Evolutionary conservation across 1,139 yeast species (phyloP).

Genomic region (Magnusiomyces magnusii): DNA sequence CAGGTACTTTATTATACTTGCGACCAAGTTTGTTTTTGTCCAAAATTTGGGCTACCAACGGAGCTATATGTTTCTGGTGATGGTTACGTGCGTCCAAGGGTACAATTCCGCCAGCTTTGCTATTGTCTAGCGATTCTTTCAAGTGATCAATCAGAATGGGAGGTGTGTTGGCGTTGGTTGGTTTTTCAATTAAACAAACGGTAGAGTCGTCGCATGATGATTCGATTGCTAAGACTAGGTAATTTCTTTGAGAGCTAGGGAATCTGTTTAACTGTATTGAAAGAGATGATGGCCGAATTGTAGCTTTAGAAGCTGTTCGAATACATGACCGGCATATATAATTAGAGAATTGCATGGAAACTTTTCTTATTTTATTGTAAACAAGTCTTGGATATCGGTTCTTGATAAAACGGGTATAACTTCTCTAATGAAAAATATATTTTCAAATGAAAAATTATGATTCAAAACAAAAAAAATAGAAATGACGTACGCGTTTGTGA

Average conservation of each 20-base stretch:
- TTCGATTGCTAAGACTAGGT: slow-evolving; percentile 76
- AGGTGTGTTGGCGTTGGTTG: slow-evolving; percentile 27
- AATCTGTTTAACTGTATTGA: not conserved
- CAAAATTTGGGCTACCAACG: slow-evolving; percentile 38
- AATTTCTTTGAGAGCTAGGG: slow-evolving; percentile 29
- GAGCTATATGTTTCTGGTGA: slow-evolving; percentile 55
- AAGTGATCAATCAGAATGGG: slow-evolving; percentile 53
- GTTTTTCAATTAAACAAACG: slow-evolving; percentile 63
- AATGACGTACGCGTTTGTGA: too few relatives aligned
- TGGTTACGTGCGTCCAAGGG: slow-evolving; percentile 82
- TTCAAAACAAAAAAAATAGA: too few relatives aligned
- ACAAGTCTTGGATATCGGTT: too few relatives aligned
- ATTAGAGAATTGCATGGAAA: not conserved
- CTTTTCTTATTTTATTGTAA: too few relatives aligned
- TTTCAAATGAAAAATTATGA: too few relatives aligned
- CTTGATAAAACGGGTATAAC: too few relatives aligned
- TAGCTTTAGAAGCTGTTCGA: not conserved
- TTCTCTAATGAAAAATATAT: too few relatives aligned
- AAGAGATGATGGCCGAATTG: not conserved
- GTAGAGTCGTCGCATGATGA: slow-evolving; percentile 96
- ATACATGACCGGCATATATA: not conserved
- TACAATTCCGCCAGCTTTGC: slow-evolving; percentile 69
- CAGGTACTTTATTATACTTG: slow-evolving; percentile 41
- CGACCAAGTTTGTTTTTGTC: slow-evolving; percentile 2
- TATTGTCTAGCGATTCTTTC: slow-evolving; percentile 61